These are phyloP conservation scores for Tuber brumale DNA, from an alignment of 495 filamentous ascomycete genomes.

Conservation along the genomic window DNA sequence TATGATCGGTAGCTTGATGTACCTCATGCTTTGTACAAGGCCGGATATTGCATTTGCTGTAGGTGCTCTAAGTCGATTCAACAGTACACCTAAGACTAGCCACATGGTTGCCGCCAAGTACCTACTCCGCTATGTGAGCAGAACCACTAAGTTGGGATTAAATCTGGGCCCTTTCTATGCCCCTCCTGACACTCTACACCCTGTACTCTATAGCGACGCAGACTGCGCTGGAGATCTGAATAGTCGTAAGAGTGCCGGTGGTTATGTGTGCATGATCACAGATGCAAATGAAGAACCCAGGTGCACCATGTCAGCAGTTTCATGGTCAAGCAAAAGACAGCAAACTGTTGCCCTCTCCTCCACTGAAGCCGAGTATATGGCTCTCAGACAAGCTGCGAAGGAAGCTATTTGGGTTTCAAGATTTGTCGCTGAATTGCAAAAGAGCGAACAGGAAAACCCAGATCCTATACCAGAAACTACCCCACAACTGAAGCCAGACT, in stretches of 20 bases:
- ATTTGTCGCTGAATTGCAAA: not conserved
- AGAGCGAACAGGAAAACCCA: rapidly evolving
- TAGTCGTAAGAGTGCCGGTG: not conserved
- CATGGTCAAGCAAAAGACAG: not conserved
- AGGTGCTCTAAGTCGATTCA: not conserved
- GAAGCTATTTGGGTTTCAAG: not conserved
- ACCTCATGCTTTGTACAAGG: not conserved
- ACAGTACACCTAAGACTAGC: not conserved
- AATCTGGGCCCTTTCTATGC: too few relatives aligned
- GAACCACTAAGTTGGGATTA: too few relatives aligned
- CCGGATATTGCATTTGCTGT: not conserved
- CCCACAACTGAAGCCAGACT: too few relatives aligned
- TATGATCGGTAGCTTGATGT: not conserved
- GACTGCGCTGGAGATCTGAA: not conserved
- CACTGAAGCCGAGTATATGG: not conserved
- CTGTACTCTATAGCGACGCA: not conserved
- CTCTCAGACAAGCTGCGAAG: not conserved
- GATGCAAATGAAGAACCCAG: not conserved
- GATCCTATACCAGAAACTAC: too few relatives aligned
- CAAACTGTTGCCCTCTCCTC: not conserved
- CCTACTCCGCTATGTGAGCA: too few relatives aligned
- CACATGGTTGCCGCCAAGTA: too few relatives aligned
- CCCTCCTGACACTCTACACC: too few relatives aligned
- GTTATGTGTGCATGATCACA: not conserved
- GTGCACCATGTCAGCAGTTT: not conserved